Evolutionary conservation across 805 yeast genomes (phyloP), one percentile per base, ranked within the genome.

Genomic region (Pichia phayaonensis): DNA sequence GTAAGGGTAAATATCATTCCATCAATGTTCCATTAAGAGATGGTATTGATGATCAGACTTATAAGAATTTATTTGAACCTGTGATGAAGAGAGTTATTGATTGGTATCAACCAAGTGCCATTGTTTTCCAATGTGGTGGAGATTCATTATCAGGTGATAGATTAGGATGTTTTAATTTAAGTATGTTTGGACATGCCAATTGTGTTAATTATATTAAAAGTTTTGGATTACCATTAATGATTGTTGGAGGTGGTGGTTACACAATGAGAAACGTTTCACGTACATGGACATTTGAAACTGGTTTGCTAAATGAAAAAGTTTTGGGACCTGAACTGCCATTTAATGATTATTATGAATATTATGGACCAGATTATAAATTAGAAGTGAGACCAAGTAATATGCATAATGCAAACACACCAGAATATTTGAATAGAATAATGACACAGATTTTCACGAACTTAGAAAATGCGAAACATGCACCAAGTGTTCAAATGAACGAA

Each of bases 61-160:
- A 83, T 65, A 86, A 83, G 69, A 82, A 94, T 18, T 79, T 94
- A 45, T 83, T 95, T 59, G 97, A 90, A 66, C 98, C 97, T 3
- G 77, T 90, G 41, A 86, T 95, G 55, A 76, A 81, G 42, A 80
- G 83, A 52, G 77, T 83, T 56, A 77, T 83, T 73, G 88, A 83
- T 57, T 83, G 88, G 86, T 94, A 86, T 69, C 96, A 87, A 68
- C 99, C 99, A 1, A 81, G 95, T 10, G 97, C 96, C 0, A 85
- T 94, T 54, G 97, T 94, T n/a, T 79, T 90, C 56, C 99, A 94
- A 69, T 90, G 97, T 72, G 99, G 99, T 45, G 99, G 97, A 27
- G 99, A 94, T 66, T 90, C 98, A 1, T 74, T 94, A 47, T 89
- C 95, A 40, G 96, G 97, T 41, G 99, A 94, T 72, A 79, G 96